phyloP scores from a whole-genome alignment of 192 early-diverging fungal genomes.

The Backusella circina region DNA sequence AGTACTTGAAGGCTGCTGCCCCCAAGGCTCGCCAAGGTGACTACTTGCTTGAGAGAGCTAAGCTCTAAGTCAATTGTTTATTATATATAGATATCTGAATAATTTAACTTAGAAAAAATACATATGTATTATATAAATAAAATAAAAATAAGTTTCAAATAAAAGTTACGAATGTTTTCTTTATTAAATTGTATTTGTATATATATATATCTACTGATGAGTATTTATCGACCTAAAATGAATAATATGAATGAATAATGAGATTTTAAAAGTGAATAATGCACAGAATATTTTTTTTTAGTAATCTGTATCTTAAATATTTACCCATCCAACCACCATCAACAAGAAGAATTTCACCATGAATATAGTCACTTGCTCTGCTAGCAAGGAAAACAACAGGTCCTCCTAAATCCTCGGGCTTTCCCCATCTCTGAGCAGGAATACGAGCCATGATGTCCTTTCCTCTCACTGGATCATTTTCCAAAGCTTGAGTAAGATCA shows the following conservation, averaged over 20 bases:
- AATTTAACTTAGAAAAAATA: neutral
- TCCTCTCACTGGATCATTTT: neutral
- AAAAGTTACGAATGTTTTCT: neutral
- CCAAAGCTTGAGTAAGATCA: slow-evolving; percentile 16
- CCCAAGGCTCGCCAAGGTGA: neutral
- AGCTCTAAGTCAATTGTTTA: slow-evolving; percentile 11
- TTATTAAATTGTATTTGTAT: neutral
- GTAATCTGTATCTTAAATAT: slow-evolving; percentile 11
- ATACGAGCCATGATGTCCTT: slow-evolving; percentile 13
- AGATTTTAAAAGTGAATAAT: too few relatives aligned
- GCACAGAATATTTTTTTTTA: slow-evolving; percentile 11
- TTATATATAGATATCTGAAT: neutral
- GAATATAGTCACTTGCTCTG: slow-evolving; percentile 27
- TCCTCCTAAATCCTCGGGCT: slow-evolving; percentile 27
- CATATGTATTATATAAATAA: neutral
- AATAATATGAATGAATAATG: neutral
- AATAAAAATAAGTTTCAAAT: neutral
- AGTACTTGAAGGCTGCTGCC: slow-evolving; percentile 45
- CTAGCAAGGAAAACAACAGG: slow-evolving; percentile 26
- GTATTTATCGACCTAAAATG: neutral
- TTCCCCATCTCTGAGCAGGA: slow-evolving; percentile 21
- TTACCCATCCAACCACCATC: slow-evolving; percentile 34
- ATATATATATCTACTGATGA: neutral
- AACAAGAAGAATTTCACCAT: slow-evolving; percentile 26
- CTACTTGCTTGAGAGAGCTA: slow-evolving; percentile 15